phyloP scores from a whole-genome alignment of 2,329 filamentous ascomycete species.

The Leptographium wingfieldii region DNA sequence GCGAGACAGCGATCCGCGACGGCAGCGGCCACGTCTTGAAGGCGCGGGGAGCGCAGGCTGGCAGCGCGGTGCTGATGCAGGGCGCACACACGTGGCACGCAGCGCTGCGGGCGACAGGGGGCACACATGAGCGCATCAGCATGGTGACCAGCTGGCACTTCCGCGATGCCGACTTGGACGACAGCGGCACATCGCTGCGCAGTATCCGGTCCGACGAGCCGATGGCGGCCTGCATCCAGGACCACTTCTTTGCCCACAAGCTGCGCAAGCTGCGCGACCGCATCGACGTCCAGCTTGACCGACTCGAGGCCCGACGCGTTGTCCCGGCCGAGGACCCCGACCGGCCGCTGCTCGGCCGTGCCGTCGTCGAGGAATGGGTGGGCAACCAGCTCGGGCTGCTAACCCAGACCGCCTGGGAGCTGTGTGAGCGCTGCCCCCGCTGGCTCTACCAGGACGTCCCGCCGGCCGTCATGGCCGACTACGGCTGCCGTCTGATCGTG shows the following conservation, averaged over 20 bases:
- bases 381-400: background rate
- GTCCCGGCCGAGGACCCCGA: background rate
- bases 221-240: background rate
- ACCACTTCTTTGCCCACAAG: slow-evolving; percentile 2
- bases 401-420: slow-evolving; percentile 1
- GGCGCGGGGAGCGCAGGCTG: background rate
- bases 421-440: background rate
- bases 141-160: slow-evolving; percentile 4
- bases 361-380: background rate
- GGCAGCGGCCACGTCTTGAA: background rate
- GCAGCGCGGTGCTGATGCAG: slow-evolving; percentile 2
- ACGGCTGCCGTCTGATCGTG: background rate
- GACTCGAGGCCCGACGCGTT: background rate
- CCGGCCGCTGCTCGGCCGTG: background rate
- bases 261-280: slow-evolving; percentile 1
- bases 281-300: slow-evolving; percentile 1
- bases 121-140: background rate
- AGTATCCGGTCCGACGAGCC: background rate
- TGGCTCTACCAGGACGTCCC: slow-evolving; percentile 1
- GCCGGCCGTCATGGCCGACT: background rate
- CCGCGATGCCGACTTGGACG: slow-evolving; percentile 1
- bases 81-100: background rate
- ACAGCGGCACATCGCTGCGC: slow-evolving; percentile 1
- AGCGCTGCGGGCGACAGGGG: background rate
- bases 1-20: slow-evolving; percentile 1